Percentiles rank a stretch among this genome's conserved stretches.
Conservation (phyloP, 306 rosid genomes). For the Myrica gale region DNA sequence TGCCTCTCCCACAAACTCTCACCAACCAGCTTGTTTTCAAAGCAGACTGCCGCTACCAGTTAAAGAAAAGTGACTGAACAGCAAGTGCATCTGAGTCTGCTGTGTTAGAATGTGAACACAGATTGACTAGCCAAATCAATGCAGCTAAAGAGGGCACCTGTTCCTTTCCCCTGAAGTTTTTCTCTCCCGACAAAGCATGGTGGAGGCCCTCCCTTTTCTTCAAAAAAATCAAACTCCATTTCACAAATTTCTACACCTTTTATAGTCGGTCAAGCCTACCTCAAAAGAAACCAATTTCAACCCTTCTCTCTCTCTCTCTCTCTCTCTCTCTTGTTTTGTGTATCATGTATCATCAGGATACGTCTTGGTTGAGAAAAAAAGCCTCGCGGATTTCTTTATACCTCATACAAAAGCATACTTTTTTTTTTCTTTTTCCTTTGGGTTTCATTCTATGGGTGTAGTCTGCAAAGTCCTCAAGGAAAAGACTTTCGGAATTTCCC, state of each 20-base stretch:
- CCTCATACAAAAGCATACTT: background rate
- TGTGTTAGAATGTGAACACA: background rate
- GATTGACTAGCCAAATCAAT: slow-evolving; percentile 13
- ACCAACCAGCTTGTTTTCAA: no score
- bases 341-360: background rate
- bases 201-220: slow-evolving; percentile 52
- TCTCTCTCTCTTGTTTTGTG: slow-evolving; percentile 23
- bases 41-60: no score
- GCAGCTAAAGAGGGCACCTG: slow-evolving; percentile 25
- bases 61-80: background rate
- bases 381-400: background rate
- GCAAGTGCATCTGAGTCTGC: background rate
- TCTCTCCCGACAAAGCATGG: slow-evolving; percentile 57
- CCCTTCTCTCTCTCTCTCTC: slow-evolving; percentile 8
- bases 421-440: background rate
- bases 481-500: background rate
- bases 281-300: slow-evolving; percentile 37
- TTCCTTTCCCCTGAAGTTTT: slow-evolving; percentile 22
- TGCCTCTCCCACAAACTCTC: background rate
- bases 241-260: slow-evolving; percentile 21
- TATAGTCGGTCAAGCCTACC: slow-evolving; percentile 48
- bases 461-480: background rate
- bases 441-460: background rate
- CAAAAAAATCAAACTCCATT: slow-evolving; percentile 37
- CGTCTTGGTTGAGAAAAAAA: slow-evolving; percentile 16